phyloP scores from a whole-genome alignment of 495 filamentous ascomycete genomes.

The Penicillium crystallinum region DNA sequence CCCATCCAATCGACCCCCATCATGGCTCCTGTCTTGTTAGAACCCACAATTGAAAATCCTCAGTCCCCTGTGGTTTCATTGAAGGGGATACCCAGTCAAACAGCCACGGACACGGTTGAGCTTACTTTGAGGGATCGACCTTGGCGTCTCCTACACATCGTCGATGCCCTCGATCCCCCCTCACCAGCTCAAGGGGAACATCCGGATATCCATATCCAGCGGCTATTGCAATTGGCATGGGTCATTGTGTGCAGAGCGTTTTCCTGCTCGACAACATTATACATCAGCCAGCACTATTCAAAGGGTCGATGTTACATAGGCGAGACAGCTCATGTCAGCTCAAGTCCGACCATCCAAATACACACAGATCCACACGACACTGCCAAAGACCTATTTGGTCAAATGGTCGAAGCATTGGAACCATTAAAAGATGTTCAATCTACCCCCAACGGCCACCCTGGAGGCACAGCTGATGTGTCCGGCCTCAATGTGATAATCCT shows the following conservation, averaged over 20 bases:
- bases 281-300: constrained; percentile 11
- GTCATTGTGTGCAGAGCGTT: constrained; percentile 7
- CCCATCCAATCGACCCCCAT: no score
- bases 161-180: constrained; percentile 5
- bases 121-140: constrained; percentile 4
- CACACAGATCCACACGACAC: constrained; percentile 12
- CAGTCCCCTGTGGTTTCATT: background rate
- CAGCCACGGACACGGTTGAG: background rate
- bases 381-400: constrained; percentile 5
- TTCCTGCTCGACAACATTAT: constrained; percentile 8
- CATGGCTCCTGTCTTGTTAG: constrained; percentile 12
- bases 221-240: constrained; percentile 17
- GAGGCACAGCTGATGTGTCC: background rate
- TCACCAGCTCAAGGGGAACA: background rate
- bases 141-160: constrained; percentile 5
- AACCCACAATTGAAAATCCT: background rate
- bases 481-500: constrained; percentile 3
- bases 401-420: background rate
- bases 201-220: constrained; percentile 15
- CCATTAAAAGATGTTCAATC: background rate
- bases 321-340: background rate
- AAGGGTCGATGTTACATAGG: constrained; percentile 12
- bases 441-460: background rate
- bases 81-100: background rate
- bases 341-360: background rate